Conservation (phyloP, 352 stramenopile species). For the Phytophthora pisi region DNA sequence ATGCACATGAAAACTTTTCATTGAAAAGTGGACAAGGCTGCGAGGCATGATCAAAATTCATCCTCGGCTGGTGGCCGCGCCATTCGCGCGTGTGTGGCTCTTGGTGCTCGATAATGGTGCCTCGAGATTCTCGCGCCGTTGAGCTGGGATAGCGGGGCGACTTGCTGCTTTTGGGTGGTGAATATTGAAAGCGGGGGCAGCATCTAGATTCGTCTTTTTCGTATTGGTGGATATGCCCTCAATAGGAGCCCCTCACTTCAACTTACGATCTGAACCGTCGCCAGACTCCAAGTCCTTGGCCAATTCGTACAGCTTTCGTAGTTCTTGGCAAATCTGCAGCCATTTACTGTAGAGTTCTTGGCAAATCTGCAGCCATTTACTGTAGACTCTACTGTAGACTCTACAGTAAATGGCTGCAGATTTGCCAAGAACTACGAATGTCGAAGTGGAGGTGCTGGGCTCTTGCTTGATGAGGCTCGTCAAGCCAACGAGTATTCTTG, state of each 20-base stretch:
- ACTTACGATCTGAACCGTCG: not conserved
- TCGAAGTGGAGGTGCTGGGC: too few species aligned
- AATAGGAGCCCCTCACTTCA: slow-evolving; percentile 1
- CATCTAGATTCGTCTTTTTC: not conserved
- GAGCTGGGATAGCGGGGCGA: not conserved
- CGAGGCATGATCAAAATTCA: not conserved
- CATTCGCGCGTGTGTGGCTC: not conserved
- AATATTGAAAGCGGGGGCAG: too few species aligned
- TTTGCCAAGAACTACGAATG: too few species aligned
- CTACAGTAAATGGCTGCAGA: too few species aligned
- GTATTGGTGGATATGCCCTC: not conserved
- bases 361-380: too few species aligned
- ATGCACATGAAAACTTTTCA: not conserved
- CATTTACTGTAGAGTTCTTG: too few species aligned
- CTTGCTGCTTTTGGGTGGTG: not conserved
- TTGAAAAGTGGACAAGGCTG: not conserved
- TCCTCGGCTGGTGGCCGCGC: too few species aligned
- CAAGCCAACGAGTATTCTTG: not conserved
- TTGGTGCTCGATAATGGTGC: not conserved
- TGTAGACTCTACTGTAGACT: too few species aligned
- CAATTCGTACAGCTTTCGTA: too few species aligned
- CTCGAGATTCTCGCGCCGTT: not conserved
- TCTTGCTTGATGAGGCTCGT: not conserved
- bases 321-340: too few species aligned
- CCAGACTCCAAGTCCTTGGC: too few species aligned